Base-by-base conservation (phyloP, 2,329 filamentous ascomycete species). In the Fusarium virguliforme region DNA sequence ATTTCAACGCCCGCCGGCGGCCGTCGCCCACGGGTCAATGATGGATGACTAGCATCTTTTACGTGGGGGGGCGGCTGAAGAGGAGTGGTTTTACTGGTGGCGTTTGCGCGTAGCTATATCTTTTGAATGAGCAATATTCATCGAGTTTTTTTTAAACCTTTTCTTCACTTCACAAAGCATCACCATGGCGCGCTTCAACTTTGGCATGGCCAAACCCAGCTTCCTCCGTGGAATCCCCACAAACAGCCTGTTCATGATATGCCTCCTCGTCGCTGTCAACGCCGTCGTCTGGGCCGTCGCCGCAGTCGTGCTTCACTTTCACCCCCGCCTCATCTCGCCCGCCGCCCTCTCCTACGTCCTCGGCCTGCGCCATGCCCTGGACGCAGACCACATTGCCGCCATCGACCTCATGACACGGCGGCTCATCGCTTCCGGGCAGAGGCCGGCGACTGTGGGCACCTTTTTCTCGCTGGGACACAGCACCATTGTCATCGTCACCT, bases 391-490 rank as follows among this genome's bases (percentile, higher is more conserved):
- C 79, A 88, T 87, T 76, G 82, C 82, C 75, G 95, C 95, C 70
- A 99, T 98, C 76, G 95, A 98, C 81, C 88, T 98, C 38, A 97
- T 97, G 91, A 98, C 96, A 1, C 88, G 96, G 4, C 90, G 95
- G 7, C 88, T 98, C 26, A 90, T 98, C 38, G 95, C 95, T 0
- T 89, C 93, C 0, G 94, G 94, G 18, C 94, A 96, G 77, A 89
- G 89, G 2, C 95, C 95, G 2, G 94, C 97, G 10, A 95, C 95
- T 0, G 95, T 98, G 1, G 96, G 95, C 46, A 97, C 94, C 1
- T 98, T 94, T 79, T 98, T 99, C 84, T 95, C 92, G 0, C 87
- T 98, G 0, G 95, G 96, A 0, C 95, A 98, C 82, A 97, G 93
- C 26, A 98, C 95, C 3, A 94, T 98, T 74, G 95, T 98, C 26